Base-by-base conservation (phyloP, 192 early-diverging fungal genomes). In the Umbelopsis vinacea region DNA sequence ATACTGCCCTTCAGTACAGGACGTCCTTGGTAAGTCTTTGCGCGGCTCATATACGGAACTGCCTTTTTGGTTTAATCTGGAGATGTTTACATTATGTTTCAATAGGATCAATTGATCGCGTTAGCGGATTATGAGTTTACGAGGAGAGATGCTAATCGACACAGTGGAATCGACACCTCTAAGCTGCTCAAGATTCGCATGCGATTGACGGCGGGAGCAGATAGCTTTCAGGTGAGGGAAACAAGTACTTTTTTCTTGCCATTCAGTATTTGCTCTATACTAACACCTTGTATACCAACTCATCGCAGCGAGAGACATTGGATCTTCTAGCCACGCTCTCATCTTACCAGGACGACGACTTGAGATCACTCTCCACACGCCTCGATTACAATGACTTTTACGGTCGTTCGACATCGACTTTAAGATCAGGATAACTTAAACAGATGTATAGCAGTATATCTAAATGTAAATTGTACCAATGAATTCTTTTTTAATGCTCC, bases 381-480 rank as follows among this genome's bases (percentile, higher is more conserved):
- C 79, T 97, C 52, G 89, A 97, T 72, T 97, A 94, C 73, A 97
- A 97, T 74, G 87, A 87, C 52, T 82, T 82, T 33, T 94, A 93
- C 66, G 45, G 53, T 33, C 50, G 54, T 2, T 37, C 15, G 14
- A 45, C 12, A 46, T 52, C 50, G 6, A 33, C 66, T 2, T 17
- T 9, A 6, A 52, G 29, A 50, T 37, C 52, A 67, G 37, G 43
- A 38, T 43, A 73, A 63, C 0, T 29, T 6, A 24, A 63, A 35
- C 29, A 33, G 19, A 37, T 38, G 57, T 63, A 63, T 35, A 63
- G 37, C 57, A 63, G 19, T 63, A 63, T 63, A 54, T 37, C 48
- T 21, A 17, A 50, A 50, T 50, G 48, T 50, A 50, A 50, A 50
- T 50, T 50, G 48, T 50, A 50, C 7, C 48, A 50, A 50, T 63